Base-by-base conservation (phyloP, 1,139 yeast genomes). In the Meyerozyma carpophila region DNA sequence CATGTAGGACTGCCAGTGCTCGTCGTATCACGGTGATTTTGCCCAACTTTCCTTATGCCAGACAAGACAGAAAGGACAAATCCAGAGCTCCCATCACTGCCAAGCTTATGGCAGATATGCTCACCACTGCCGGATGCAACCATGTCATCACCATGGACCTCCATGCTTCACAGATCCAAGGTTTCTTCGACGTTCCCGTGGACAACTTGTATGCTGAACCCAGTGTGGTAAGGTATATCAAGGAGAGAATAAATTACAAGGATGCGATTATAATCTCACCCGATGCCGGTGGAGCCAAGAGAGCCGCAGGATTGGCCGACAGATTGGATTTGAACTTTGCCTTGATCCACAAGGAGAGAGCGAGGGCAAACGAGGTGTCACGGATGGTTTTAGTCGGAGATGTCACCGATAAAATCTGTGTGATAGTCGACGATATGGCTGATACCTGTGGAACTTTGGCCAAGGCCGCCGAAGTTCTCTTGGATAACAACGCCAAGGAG, bases 251-350 rank as follows among this genome's bases (percentile, higher is more conserved):
- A 47, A 75, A 77, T 49, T 82, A 75, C 57, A 68, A 66, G 55
- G 72, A 78, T 37, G 82, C 89, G 50, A 82, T 94, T 32, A 89
- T 91, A 47, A 89, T 90, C 20, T 89, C 97, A 1, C 98, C 98
- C 3, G 98, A 93, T 70, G 98, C 98, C 4, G 98, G 98, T 57
- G 98, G 98, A 46, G 98, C 98, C 47, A 93, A 93, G 66, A 81
- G 98, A 60, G 98, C 96, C 9, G 98, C 98, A 2, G 88, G 93
- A 8, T 74, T 93, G 53, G 98, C 98, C 41, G 98, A 93, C 64
- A 78, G 90, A 51, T 74, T 93, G 51, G 98, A 91, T 62, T 75
- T 91, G 57, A 90, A 90, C 66, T 93, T 93, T 67, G 98, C 98
- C 11, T 79, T 93, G 62, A 93, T 93, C 57, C 98, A 93, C 68